A percentile compares a stretch with the other conserved stretches of the same genome.
phyloP scores from a whole-genome alignment of 768 basidiomycete species.

The Tulasnella sp. region DNA sequence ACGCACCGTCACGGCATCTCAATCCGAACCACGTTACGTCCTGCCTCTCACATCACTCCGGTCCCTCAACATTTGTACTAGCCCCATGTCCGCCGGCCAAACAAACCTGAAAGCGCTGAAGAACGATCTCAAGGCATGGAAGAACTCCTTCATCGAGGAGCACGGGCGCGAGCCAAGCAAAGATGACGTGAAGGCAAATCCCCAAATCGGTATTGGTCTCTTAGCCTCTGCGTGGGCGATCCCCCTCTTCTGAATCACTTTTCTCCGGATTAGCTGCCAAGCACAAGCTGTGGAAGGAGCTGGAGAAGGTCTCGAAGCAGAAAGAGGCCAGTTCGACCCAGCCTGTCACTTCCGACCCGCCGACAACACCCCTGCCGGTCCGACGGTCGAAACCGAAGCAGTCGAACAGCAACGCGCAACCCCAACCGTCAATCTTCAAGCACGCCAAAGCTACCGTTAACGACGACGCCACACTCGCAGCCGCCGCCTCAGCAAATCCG shows the following conservation, averaged over 20 bases:
- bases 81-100: slow-evolving; percentile 14
- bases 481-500: slow-evolving; percentile 14
- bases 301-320: slow-evolving; percentile 21
- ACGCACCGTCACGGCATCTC: slow-evolving; percentile 23
- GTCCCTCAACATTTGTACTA: background rate
- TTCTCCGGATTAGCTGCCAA: slow-evolving; percentile 22
- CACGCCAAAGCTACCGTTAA: background rate
- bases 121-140: slow-evolving; percentile 31
- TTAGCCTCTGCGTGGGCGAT: background rate
- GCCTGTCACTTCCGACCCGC: background rate
- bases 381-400: background rate
- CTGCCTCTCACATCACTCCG: background rate
- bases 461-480: background rate
- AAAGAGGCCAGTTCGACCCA: background rate
- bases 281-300: slow-evolving; percentile 29
- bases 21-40: slow-evolving; percentile 4
- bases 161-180: slow-evolving; percentile 29
- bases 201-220: slow-evolving; percentile 28
- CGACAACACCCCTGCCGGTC: background rate
- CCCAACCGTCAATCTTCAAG: background rate
- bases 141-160: slow-evolving; percentile 26
- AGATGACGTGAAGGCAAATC: slow-evolving; percentile 29
- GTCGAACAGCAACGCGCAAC: background rate
- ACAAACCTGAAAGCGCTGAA: slow-evolving; percentile 24
- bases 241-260: background rate